Base-by-base conservation (phyloP, 805 yeast species). In the Pichia heedii region DNA sequence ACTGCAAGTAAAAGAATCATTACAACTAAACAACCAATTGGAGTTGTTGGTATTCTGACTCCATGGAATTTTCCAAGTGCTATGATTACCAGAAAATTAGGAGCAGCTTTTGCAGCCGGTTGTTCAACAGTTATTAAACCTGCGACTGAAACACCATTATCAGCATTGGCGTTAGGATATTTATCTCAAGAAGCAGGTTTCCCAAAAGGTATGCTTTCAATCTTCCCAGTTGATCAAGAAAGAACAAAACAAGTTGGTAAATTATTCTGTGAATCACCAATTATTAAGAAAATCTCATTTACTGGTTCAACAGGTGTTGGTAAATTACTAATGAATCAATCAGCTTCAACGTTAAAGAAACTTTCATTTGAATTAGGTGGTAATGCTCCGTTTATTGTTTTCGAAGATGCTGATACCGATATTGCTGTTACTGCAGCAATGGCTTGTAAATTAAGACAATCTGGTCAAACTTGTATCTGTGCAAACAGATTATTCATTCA, bases 261-360 rank as follows among this genome's bases (percentile, higher is more conserved):
- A 49, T 82, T 86, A 37, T 74, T 89, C 52, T 73, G 90, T 39
- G 66, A 73, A 47, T 96, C 89, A 67, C 81, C 79, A 54, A 78
- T 73, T 61, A 78, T 89, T 56, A 84, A 84, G 71, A 89, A 89
- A 74, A 75, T 89, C 60, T 94, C 96, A 13, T 89, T 89, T 70
- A 89, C 97, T 44, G 97, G 97, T 54, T 88, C 96, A 34, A 89
- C 96, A 41, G 87, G 81, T 41, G 81, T 87, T 50, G 89, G 89
- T 57, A 77, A 82, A 62, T 71, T 71, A 53, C 83, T 85, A 57
- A 81, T 82, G 78, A 70, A 70, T 50, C 68, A 72, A 50, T 84
- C 87, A 55, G 85, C 88, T 45, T 74, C 74, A 48, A 67, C 84
- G 36, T 42, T 85, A 63, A 85, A 85, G 71, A 85, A 84, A 65